Evolutionary conservation across 208 protist species (phyloP).

Genomic region (Trypanosoma rangeli): DNA sequence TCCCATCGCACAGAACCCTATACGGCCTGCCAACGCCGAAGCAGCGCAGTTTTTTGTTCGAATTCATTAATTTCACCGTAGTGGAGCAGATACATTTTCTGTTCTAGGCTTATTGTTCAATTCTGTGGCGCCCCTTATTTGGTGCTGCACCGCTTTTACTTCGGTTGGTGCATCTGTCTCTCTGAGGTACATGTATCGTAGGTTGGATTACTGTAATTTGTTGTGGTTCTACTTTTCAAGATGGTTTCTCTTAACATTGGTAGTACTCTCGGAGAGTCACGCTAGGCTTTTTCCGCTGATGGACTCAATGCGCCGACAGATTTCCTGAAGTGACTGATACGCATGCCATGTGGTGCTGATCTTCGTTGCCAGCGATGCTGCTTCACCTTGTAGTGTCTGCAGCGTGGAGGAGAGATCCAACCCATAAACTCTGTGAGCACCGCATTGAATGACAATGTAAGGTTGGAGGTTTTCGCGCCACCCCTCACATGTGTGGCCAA

Average conservation of each 20-base stretch:
- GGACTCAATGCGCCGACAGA: not conserved
- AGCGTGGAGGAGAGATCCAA: not conserved
- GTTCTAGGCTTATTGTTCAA: not conserved
- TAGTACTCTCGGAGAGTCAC: not conserved
- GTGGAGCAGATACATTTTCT: not conserved
- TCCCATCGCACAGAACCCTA: not conserved
- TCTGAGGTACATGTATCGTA: not conserved
- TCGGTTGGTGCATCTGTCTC: not conserved
- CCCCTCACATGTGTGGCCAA: not conserved
- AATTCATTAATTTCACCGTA: constrained; percentile 1
- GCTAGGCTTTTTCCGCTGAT: not conserved
- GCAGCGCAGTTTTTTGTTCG: not conserved
- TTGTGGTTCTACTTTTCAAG: not conserved
- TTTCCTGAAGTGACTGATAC: not conserved
- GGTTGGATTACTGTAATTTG: not conserved
- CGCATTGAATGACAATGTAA: not conserved
- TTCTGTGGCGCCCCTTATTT: not conserved
- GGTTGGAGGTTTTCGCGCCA: not conserved
- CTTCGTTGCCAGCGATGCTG: not conserved
- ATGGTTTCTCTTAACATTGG: not conserved
- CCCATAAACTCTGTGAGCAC: not conserved
- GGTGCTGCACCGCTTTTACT: not conserved
- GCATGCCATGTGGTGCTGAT: not conserved
- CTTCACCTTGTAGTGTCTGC: not conserved
- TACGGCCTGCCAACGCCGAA: not conserved